Evolutionary conservation across 2,329 filamentous ascomycete species (phyloP), one percentile per base, ranked within the genome.

Genomic region (Reticulascus tulasneorum): DNA sequence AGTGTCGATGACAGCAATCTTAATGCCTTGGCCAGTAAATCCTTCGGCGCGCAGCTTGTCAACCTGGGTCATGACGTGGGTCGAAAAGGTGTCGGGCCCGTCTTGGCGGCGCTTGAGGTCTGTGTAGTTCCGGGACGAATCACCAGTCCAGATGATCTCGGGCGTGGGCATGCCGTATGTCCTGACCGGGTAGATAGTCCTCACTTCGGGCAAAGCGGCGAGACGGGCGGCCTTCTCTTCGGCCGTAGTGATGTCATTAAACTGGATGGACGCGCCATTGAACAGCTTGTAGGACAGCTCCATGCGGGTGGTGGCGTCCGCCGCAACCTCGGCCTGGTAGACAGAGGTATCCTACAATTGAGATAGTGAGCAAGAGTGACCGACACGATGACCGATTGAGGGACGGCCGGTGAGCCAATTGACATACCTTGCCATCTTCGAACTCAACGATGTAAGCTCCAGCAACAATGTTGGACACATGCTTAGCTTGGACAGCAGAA

Each of bases 21-120:
- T 73, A 55, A 76, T 59, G 11, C 72, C 73, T 46, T 66, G 64
- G 23, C 74, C 74, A 0, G 62, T 68, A 36, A 69, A 45, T 1
- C 71, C 72, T 39, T 67, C 53, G 10, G 63, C 66, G 21, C 62
- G 63, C 23, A 78, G 59, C 62, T 69, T 67, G 51, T 75, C 67
- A 13, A 78, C 66, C 54, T 77, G 73, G 3, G 72, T 75, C 71
- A 75, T 75, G 42, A 72, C 49, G 34, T 78, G 74, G 2, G 73
- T 64, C n/a, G 64, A 58, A 40, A 69, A 72, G 6, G 41, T 44
- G 20, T 51, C 44, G 17, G 49, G 37, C 16, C 36, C 36, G 11
- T 45, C 25, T 38, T 61, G 54, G 6, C 60, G 59, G 49, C 54
- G 59, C 16, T 52, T 39, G n/a, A 54, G 42, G 11, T 48, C 38